phyloP scores from a whole-genome alignment of 805 yeast species.

The Tetrapisispora fleetii region DNA sequence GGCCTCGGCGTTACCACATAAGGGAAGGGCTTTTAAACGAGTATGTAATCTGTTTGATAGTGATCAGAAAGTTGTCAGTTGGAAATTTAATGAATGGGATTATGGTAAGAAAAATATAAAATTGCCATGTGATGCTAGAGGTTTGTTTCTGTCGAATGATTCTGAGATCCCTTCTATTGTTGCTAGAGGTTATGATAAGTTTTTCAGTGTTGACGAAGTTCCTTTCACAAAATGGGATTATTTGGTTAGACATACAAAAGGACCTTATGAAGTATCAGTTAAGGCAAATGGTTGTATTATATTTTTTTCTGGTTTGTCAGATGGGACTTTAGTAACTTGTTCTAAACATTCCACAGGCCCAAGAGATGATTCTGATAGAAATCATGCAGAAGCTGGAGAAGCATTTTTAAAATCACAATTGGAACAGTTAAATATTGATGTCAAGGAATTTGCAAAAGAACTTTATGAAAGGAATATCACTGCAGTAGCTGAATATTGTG shows the following conservation, averaged over 20 bases:
- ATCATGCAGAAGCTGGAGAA: constrained; percentile 73
- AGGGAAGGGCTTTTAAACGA: constrained; percentile 28
- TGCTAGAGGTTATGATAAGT: constrained; percentile 88
- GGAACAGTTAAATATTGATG: constrained; percentile 28
- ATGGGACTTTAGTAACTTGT: constrained; percentile 76
- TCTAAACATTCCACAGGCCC: constrained; percentile 85
- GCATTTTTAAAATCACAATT: constrained; percentile 48
- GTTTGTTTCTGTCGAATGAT: constrained; percentile 51
- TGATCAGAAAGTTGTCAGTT: constrained; percentile 30
- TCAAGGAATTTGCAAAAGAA: constrained; percentile 43
- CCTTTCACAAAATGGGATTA: constrained; percentile 39
- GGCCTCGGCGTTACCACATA: constrained; percentile 13
- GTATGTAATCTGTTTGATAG: constrained; percentile 22
- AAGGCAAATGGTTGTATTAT: constrained; percentile 94
- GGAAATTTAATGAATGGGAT: constrained; percentile 92
- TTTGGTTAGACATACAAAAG: constrained; percentile 41
- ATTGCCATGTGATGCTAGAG: constrained; percentile 74
- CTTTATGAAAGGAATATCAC: constrained; percentile 51
- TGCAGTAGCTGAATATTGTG: constrained; percentile 89
- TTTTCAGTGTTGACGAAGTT: constrained; percentile 73
- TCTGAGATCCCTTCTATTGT: constrained; percentile 37
- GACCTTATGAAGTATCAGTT: constrained; percentile 72
- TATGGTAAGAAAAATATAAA: constrained; percentile 45
- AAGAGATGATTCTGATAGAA: constrained; percentile 40
- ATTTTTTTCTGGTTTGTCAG: constrained; percentile 63